These are phyloP conservation scores for Rhynchospora tenuis DNA, from an alignment of 176 grass and related monocot species.

Conservation along the genomic window DNA sequence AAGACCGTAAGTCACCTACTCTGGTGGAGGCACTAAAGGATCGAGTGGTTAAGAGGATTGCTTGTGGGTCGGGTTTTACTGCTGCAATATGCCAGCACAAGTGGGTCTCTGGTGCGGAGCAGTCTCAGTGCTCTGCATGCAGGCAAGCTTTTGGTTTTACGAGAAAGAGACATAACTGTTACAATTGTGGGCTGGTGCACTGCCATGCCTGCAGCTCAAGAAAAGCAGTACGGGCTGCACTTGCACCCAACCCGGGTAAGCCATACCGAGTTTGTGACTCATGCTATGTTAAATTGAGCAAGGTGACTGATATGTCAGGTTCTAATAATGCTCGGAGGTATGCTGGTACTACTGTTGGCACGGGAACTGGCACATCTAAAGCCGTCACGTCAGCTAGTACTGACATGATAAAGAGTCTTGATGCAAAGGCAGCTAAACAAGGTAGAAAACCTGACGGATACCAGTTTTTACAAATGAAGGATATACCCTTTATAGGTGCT, in stretches of 20 bases:
- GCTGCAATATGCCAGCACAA: conserved; percentile 91
- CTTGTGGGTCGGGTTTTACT: conserved; percentile 87
- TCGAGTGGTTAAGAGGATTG: conserved; percentile 67
- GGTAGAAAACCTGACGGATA: conserved; percentile 56
- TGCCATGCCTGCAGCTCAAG: conserved; percentile 91
- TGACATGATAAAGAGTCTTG: conserved; percentile 86
- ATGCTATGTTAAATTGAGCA: conserved; percentile 79
- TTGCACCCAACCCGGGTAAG: conserved; percentile 93
- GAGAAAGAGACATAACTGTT: conserved; percentile 94
- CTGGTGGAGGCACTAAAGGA: conserved; percentile 89
- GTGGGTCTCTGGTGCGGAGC: conserved; percentile 88
- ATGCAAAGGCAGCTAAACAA: conserved; percentile 75
- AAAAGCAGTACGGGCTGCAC: conserved; percentile 74
- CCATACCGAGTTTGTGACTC: conserved; percentile 94
- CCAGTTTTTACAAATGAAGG: conserved; percentile 63
- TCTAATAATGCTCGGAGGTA: conserved; percentile 34
- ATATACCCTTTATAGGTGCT: conserved; percentile 48
- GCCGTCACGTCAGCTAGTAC: conserved; percentile 40
- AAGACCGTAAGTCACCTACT: conserved; percentile 72
- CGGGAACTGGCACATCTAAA: conserved; percentile 36
- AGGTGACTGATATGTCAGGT: conserved; percentile 57
- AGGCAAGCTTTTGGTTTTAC: conserved; percentile 98
- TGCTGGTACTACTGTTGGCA: conserved; percentile 38
- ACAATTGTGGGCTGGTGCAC: conserved; percentile 93
- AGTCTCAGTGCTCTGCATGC: conserved; percentile 85